Evolutionary conservation across 805 yeast genomes (phyloP).

Genomic region (Wickerhamiella dianesei): DNA sequence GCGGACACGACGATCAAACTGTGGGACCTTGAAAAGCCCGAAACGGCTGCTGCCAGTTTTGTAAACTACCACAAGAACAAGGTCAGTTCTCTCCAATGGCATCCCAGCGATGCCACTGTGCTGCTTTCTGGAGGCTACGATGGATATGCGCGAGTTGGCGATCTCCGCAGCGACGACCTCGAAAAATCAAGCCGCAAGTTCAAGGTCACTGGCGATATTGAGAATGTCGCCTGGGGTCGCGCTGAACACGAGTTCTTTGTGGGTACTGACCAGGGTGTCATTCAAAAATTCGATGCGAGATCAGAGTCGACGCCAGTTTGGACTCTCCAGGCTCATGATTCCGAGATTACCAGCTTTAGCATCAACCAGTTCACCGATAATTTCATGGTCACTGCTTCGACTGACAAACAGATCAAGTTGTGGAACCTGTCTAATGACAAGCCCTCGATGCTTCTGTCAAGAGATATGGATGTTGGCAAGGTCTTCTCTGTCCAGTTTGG

Average conservation of each 20-base stretch:
- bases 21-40: constrained; percentile 65
- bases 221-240: constrained; percentile 60
- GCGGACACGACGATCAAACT: constrained; percentile 90
- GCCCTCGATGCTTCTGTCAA: constrained; percentile 80
- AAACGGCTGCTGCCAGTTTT: constrained; percentile 65
- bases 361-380: constrained; percentile 56
- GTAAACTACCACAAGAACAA: constrained; percentile 56
- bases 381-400: constrained; percentile 72
- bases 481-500: constrained; percentile 75
- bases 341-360: constrained; percentile 75
- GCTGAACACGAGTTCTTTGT: constrained; percentile 49
- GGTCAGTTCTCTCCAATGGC: constrained; percentile 85
- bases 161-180: constrained; percentile 63
- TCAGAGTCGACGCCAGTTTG: constrained; percentile 56
- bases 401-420: constrained; percentile 70
- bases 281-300: constrained; percentile 81
- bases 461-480: constrained; percentile 91
- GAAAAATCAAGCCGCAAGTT: constrained; percentile 44
- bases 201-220: constrained; percentile 65
- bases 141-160: constrained; percentile 55
- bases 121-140: constrained; percentile 91
- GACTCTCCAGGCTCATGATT: constrained; percentile 95
- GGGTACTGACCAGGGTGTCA: constrained; percentile 83
- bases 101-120: constrained; percentile 34
- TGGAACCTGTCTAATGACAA: constrained; percentile 57